These are phyloP conservation scores for Xerocomellus dryophilus DNA, from an alignment of 768 basidiomycete genomes.

Conservation along the genomic window DNA sequence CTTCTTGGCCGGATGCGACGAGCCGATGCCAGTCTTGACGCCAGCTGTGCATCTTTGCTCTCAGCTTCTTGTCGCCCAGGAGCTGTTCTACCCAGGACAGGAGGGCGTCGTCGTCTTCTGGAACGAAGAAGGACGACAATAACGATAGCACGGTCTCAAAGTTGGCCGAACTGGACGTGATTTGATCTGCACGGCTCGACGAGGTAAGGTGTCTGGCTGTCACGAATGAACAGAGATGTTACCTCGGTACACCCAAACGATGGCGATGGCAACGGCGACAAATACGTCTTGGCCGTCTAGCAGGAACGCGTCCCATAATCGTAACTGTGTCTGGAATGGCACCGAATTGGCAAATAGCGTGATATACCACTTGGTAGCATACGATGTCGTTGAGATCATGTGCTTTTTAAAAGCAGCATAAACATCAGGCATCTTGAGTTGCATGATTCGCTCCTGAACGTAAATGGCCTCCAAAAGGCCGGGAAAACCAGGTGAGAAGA, in stretches of 20 bases:
- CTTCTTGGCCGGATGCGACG: conserved; percentile 62
- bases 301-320: conserved; percentile 93
- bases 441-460: conserved; percentile 86
- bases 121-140: conserved; percentile 92
- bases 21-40: conserved; percentile 74
- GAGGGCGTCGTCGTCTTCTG: conserved; percentile 82
- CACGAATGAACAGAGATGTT: conserved; percentile 22
- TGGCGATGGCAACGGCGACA: conserved; percentile 77
- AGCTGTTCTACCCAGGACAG: conserved; percentile 75
- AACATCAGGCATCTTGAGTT: conserved; percentile 86
- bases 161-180: conserved; percentile 71
- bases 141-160: conserved; percentile 93
- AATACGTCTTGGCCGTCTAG: conserved; percentile 90
- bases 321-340: conserved; percentile 90
- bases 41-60: conserved; percentile 71
- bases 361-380: conserved; percentile 99
- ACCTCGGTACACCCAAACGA: conserved; percentile 92
- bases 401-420: conserved; percentile 83
- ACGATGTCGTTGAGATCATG: conserved; percentile 89
- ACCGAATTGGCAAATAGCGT: conserved; percentile 95
- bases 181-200: conserved; percentile 56
- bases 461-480: conserved; percentile 96
- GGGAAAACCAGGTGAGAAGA: conserved; percentile 94
- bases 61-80: conserved; percentile 60
- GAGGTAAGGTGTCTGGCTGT: conserved; percentile 2